Evolutionary conservation across 2,329 filamentous ascomycete genomes (phyloP).

Genomic region (Seiridium cupressi): DNA sequence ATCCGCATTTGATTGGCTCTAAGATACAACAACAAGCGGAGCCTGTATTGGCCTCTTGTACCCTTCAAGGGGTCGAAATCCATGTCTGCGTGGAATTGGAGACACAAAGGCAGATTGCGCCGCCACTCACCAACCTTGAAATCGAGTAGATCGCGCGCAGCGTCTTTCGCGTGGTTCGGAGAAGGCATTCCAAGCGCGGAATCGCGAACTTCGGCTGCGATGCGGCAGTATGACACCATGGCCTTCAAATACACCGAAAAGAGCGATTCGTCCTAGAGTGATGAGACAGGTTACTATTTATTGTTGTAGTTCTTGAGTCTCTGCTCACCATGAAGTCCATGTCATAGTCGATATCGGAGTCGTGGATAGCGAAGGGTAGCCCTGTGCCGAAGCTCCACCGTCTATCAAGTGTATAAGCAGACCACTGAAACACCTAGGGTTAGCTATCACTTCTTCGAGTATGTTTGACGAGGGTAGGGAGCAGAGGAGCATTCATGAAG

Average conservation of each 20-base stretch:
- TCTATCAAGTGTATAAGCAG: slow-evolving; percentile 3
- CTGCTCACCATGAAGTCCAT: not conserved
- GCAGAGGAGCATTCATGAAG: too few relatives aligned
- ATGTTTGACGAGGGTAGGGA: too few relatives aligned
- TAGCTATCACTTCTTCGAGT: too few relatives aligned
- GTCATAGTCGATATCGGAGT: slow-evolving; percentile 6
- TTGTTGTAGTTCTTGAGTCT: too few relatives aligned
- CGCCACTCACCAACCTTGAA: slow-evolving; percentile 2
- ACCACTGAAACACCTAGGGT: not conserved
- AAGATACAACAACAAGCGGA: slow-evolving; percentile 4
- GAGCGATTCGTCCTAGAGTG: slow-evolving; percentile 1
- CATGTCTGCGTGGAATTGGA: not conserved
- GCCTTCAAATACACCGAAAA: not conserved
- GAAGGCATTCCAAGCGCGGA: not conserved
- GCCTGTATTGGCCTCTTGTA: slow-evolving; percentile 1
- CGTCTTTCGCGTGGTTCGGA: not conserved
- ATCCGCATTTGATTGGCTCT: slow-evolving; percentile 5
- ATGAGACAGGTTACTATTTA: too few relatives aligned
- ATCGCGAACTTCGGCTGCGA: slow-evolving; percentile 2
- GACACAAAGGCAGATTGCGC: not conserved
- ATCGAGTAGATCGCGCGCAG: slow-evolving; percentile 1
- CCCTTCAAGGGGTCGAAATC: not conserved
- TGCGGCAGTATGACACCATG: slow-evolving; percentile 5
- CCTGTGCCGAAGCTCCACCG: slow-evolving; percentile 8
- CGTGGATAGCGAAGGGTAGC: slow-evolving; percentile 2